Base-by-base conservation (phyloP, 2,329 filamentous ascomycete genomes). In the Colletotrichum caudatum region DNA sequence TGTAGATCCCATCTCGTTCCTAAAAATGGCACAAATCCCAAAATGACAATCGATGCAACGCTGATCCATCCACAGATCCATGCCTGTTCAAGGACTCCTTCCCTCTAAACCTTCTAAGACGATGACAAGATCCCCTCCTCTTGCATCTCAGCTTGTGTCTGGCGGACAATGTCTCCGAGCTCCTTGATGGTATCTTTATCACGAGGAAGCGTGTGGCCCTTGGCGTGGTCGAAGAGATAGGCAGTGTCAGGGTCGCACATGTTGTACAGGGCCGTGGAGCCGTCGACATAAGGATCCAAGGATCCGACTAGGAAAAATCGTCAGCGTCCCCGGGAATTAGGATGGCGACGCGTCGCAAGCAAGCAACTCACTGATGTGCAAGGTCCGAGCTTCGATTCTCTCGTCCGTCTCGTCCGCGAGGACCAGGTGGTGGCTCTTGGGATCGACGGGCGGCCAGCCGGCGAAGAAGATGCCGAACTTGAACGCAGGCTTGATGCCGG, bases 171-270 rank as follows among this genome's bases (percentile, higher is more conserved):
- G 64, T 84, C 81, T 8, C 82, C 82, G 18, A 88, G 77, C 74
- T 87, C 85, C 73, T 81, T 81, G 65, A 87, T 81, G 0, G 84
- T 85, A 18, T 80, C 81, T 65, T 81, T 82, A 66, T 88, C 86
- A 72, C 88, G 81, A 0, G 90, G 89, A 5, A 91, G 80, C 0
- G 88, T 90, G 76, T 92, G 90, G 0, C 89, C 90, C 75, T 90
- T 90, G 5, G 88, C 89, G 73, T 91, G 89, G 74, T 92, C 89
- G 72, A 91, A 91, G n/a, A 91, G 82, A 44, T 84, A 82, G 0
- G 89, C 89, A 1, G 81, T 85, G 69, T 91, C 89, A 0, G 84
- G 84, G 58, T 91, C 87, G 74, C 89, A 92, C 33, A 90, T 83
- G 74, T 89, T 89, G 79, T 87, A 91, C 4, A 91, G 82, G 0